Base-by-base conservation (phyloP, 2,329 filamentous ascomycete genomes). In the Aspergillus eucalypticola region DNA sequence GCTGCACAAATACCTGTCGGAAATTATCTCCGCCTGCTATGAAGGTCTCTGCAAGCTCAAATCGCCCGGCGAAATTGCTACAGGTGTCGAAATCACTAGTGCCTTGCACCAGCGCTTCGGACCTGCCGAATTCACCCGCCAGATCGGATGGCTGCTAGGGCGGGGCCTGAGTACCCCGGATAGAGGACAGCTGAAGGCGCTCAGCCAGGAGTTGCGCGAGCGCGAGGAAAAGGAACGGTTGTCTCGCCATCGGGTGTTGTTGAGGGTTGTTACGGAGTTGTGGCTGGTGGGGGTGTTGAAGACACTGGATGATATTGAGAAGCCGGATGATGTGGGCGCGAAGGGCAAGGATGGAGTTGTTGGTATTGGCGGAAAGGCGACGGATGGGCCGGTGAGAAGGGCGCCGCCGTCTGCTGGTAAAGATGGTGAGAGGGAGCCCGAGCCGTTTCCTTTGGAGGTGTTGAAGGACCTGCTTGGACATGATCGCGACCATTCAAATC, bases 361-460 rank as follows among this genome's bases (percentile, higher is more conserved):
- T 19, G 67, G 70, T 15, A 62, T 72, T 10, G 68, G 70, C 8
- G 69, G 71, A 56, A 87, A 86, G 66, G 70, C 77, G 15, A 73
- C 77, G 1, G 84, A 86, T 64, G 81, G 81, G 2, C 81, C 85
- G 42, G 81, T 84, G 38, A 96, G 93, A 75, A 50, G 86, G 84
- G 67, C 76, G 78, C 63, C 76, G 78, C 63, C 90, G 82, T 80
- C 82, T 79, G 67, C 81, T 8, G 73, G 77, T 41, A 82, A 79
- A 55, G 86, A 87, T 60, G 86, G 87, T 65, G 83, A 84, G 27
- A 86, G 84, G 42, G 88, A 90, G 61, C 85, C 91, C 2, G 95
- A 99, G 65, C 95, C 95, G 0, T 98, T 99, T 67, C 96, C 96
- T 3, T 82, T 99, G 19, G 95, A 99, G 75, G 94, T 98, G n/a